A percentile compares a stretch with the other conserved stretches of the same genome.
phyloP scores from a whole-genome alignment of 2,329 filamentous ascomycete genomes.

The Colletotrichum siamense region DNA sequence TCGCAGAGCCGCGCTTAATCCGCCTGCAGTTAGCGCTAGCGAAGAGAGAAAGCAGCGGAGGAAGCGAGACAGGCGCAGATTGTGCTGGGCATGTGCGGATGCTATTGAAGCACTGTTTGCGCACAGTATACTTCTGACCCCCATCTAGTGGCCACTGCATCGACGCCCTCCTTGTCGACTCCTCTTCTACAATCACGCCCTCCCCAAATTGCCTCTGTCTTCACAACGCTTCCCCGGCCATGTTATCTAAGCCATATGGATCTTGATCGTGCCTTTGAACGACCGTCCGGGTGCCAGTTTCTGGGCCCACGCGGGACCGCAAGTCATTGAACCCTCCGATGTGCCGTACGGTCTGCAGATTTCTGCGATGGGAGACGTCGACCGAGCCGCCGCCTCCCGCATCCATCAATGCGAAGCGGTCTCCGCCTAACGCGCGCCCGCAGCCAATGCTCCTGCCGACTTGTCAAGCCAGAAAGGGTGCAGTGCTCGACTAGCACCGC shows the following conservation, averaged over 20 bases:
- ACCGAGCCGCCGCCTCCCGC: neutral
- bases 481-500: neutral
- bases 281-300: neutral
- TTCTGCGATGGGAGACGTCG: neutral
- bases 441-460: neutral
- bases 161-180: neutral
- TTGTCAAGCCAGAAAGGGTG: neutral
- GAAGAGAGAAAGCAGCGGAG: neutral
- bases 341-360: neutral
- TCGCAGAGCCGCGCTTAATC: conserved; percentile 18
- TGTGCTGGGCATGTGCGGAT: neutral
- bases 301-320: neutral
- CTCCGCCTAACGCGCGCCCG: neutral
- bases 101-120: accelerated
- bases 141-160: neutral
- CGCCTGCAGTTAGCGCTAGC: neutral
- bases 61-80: conserved; percentile 13
- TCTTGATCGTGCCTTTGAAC: neutral
- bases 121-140: neutral
- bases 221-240: neutral
- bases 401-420: neutral
- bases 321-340: neutral
- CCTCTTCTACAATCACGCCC: conserved; percentile 3
- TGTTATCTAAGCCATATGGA: neutral
- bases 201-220: neutral